Conservation (phyloP, 805 yeast genomes). For the Suhomyces kilbournensis region DNA sequence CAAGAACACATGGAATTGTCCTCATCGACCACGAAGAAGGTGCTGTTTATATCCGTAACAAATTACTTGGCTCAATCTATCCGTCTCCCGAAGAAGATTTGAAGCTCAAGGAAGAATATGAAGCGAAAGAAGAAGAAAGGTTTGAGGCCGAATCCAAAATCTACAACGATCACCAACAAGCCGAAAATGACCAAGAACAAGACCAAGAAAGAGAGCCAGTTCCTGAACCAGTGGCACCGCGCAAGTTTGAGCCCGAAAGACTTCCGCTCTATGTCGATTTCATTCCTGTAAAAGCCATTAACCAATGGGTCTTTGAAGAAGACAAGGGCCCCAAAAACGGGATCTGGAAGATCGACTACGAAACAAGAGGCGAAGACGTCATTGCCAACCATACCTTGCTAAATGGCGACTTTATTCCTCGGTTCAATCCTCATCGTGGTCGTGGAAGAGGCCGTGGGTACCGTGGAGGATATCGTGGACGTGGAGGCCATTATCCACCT, state of each 20-base stretch:
- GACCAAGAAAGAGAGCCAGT: slow-evolving; percentile 8
- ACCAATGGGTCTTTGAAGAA: slow-evolving; percentile 47
- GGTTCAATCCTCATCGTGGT: slow-evolving; percentile 10
- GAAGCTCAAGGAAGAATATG: slow-evolving; percentile 14
- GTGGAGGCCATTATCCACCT: slow-evolving; percentile 1
- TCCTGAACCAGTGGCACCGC: slow-evolving; percentile 10
- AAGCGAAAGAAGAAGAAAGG: slow-evolving; percentile 19
- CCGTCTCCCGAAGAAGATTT: slow-evolving; percentile 28
- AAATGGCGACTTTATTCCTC: slow-evolving; percentile 15
- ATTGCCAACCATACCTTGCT: slow-evolving; percentile 32
- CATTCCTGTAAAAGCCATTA: slow-evolving; percentile 45
- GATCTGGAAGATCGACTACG: slow-evolving; percentile 43
- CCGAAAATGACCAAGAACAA: slow-evolving; percentile 12
- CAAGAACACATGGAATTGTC: slow-evolving; percentile 43
- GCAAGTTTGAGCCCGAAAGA: slow-evolving; percentile 14
- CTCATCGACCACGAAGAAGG: slow-evolving; percentile 40
- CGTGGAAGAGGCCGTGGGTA: slow-evolving; percentile 10
- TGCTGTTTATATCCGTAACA: slow-evolving; percentile 32
- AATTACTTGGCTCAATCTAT: slow-evolving; percentile 33
- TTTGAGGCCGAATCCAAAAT: slow-evolving; percentile 9
- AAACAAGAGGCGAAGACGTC: slow-evolving; percentile 29
- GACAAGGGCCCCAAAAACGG: slow-evolving; percentile 44
- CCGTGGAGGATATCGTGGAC: slow-evolving; percentile 6
- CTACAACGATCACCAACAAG: slow-evolving; percentile 13
- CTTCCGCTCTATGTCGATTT: slow-evolving; percentile 38